Conservation (phyloP, 768 basidiomycete species). For the Termitomyces bulborhizus region DNA sequence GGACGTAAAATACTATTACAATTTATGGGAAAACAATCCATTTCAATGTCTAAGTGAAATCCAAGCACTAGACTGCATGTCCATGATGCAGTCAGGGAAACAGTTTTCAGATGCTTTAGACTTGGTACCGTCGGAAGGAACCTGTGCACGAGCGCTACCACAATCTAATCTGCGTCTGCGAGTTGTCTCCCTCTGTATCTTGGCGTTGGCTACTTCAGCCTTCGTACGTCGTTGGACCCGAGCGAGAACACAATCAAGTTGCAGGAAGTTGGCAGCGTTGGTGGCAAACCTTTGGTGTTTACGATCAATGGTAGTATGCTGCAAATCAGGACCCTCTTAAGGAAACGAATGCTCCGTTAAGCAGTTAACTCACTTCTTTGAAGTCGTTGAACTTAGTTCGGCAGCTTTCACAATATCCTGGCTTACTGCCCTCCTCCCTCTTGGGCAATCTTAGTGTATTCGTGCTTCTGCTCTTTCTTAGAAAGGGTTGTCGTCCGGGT, state of each 20-base stretch:
- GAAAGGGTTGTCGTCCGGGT: constrained; percentile 42
- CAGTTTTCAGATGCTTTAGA: neutral
- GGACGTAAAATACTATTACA: neutral
- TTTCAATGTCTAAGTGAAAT: neutral
- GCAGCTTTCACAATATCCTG: constrained; percentile 98
- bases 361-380: constrained; percentile 48
- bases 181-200: constrained; percentile 16
- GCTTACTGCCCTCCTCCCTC: constrained; percentile 82
- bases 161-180: constrained; percentile 8
- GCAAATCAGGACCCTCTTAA: neutral
- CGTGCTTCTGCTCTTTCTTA: constrained; percentile 78
- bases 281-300: constrained; percentile 81
- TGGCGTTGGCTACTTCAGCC: constrained; percentile 23
- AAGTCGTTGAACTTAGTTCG: constrained; percentile 88
- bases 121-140: neutral
- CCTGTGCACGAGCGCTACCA: neutral
- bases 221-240: constrained; percentile 46
- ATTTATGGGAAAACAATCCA: neutral
- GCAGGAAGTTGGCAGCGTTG: constrained; percentile 69
- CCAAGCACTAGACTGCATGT: neutral
- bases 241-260: constrained; percentile 69
- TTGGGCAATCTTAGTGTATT: constrained; percentile 70
- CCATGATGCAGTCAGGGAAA: neutral
- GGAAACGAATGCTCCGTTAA: neutral
- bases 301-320: constrained; percentile 64